These are phyloP conservation scores for Ambrosia hybrid DNA, from an alignment of 140 eudicot species.

Conservation along the genomic window DNA sequence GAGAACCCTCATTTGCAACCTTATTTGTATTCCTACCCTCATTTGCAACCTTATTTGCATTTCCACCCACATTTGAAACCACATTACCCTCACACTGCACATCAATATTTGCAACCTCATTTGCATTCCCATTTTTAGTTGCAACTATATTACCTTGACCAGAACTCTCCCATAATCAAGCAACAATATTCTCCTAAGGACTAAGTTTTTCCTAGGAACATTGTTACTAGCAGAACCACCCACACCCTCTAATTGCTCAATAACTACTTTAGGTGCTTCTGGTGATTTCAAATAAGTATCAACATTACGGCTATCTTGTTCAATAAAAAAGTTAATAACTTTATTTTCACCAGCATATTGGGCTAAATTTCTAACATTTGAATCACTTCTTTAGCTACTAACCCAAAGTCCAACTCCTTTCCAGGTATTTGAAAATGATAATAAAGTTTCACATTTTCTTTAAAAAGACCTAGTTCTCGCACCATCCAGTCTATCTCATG, in stretches of 20 bases:
- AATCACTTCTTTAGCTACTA: not conserved
- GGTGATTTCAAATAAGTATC: not conserved
- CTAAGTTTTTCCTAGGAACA: not conserved
- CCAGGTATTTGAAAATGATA: not conserved
- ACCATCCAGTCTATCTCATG: no score
- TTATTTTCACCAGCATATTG: not conserved
- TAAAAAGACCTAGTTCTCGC: no score
- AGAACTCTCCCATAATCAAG: not conserved
- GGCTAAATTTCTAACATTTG: not conserved
- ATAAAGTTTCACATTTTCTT: no score
- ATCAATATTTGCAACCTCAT: no score
- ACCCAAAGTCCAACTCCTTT: not conserved
- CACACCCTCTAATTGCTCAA: not conserved
- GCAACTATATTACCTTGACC: not conserved
- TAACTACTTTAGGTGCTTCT: not conserved
- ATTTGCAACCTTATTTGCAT: not conserved
- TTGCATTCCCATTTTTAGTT: no score
- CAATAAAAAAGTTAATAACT: not conserved
- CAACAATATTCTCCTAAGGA: not conserved
- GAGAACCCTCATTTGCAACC: not conserved
- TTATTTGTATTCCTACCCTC: not conserved
- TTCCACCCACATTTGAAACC: no score
- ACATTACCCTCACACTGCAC: not conserved
- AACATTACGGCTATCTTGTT: not conserved
- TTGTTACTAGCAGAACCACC: not conserved